phyloP scores from a whole-genome alignment of 352 stramenopile genomes.

The Globisporangium solare region DNA sequence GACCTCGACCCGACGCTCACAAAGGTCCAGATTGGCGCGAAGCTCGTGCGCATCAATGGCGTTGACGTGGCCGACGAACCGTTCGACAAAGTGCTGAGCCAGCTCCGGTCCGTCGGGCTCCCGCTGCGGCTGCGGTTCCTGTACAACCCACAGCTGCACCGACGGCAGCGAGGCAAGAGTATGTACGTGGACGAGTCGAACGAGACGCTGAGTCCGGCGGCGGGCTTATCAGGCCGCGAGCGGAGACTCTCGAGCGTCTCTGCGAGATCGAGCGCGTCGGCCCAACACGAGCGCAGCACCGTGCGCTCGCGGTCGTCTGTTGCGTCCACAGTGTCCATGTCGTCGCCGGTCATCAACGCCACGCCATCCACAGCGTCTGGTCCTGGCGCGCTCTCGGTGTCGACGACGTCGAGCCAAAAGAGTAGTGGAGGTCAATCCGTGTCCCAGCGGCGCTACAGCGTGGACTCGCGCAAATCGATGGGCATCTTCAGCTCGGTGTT shows the following conservation, averaged over 20 bases:
- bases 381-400: slow-evolving; percentile 9
- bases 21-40: slow-evolving; percentile 52
- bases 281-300: background rate
- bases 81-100: slow-evolving; percentile 60
- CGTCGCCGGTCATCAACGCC: background rate
- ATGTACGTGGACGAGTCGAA: slow-evolving; percentile 16
- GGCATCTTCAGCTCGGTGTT: slow-evolving; percentile 63
- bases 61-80: slow-evolving; percentile 46
- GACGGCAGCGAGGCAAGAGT: slow-evolving; percentile 19
- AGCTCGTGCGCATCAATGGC: slow-evolving; percentile 71
- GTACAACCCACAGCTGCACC: slow-evolving; percentile 51
- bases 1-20: slow-evolving; percentile 58
- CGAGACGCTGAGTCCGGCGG: slow-evolving; percentile 14
- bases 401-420: background rate
- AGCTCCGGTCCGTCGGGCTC: slow-evolving; percentile 40
- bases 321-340: background rate
- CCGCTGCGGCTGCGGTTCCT: slow-evolving; percentile 63
- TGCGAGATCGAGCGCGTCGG: background rate
- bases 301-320: slow-evolving; percentile 8
- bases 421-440: too few species aligned
- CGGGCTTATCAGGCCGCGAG: slow-evolving; percentile 7
- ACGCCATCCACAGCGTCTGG: slow-evolving; percentile 7
- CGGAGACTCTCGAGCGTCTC: slow-evolving; percentile 5
- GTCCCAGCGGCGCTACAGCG: slow-evolving; percentile 40
- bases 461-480: slow-evolving; percentile 42